Evolutionary conservation across 2,329 filamentous ascomycete genomes (phyloP).

Genomic region (Dothideomycetidae sp.): DNA sequence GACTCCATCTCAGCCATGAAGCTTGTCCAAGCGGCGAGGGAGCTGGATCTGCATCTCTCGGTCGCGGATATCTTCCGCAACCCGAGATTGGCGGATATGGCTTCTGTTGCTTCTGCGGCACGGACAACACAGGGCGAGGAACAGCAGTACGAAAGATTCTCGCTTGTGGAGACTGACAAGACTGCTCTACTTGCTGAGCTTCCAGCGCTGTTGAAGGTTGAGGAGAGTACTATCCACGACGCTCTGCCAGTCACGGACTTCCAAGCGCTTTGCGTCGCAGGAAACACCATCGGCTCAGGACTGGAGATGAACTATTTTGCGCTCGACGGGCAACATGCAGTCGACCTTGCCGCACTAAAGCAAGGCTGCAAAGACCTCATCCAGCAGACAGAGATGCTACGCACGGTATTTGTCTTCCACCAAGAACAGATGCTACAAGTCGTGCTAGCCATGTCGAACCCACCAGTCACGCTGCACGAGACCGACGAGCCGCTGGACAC

Average conservation of each 20-base stretch:
- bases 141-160: neutral
- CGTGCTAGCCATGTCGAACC: conserved; percentile 16
- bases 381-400: conserved; percentile 33
- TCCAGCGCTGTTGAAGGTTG: neutral
- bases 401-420: conserved; percentile 37
- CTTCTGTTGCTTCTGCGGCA: neutral
- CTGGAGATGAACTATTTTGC: conserved; percentile 43
- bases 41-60: conserved; percentile 34
- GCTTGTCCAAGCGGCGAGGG: conserved; percentile 36
- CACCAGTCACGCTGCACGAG: neutral
- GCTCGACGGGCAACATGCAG: conserved; percentile 42
- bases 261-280: neutral
- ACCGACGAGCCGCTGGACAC: neutral
- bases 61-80: conserved; percentile 3
- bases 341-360: conserved; percentile 38
- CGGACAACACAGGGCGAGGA: too few relatives aligned
- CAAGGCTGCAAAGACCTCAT: conserved; percentile 42
- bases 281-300: neutral
- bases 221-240: neutral
- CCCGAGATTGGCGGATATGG: neutral
- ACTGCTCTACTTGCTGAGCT: neutral
- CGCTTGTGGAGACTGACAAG: neutral
- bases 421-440: conserved; percentile 25
- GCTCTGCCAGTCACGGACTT: neutral
- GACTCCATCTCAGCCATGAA: conserved; percentile 7